A percentile compares a stretch with the other conserved stretches of the same genome.
These are phyloP conservation scores for Stellera chamaejasme DNA, from an alignment of 345 rosid species.

Conservation along the genomic window DNA sequence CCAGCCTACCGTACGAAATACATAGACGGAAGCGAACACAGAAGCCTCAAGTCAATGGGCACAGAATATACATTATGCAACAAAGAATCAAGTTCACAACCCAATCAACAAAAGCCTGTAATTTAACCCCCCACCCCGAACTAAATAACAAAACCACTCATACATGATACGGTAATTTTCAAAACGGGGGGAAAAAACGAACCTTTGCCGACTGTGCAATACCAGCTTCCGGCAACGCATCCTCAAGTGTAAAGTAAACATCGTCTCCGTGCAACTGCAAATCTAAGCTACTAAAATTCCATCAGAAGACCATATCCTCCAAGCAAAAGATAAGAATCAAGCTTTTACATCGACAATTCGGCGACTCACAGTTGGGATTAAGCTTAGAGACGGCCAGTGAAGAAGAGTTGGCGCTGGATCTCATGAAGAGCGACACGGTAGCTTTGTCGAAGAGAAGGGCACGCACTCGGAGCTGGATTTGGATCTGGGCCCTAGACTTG, in stretches of 20 bases:
- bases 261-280: conserved; percentile 87
- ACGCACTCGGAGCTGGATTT: conserved; percentile 80
- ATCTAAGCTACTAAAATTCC: conserved; percentile 32
- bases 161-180: background rate
- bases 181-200: conserved; percentile 5
- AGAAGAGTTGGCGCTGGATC: conserved; percentile 26
- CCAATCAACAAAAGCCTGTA: no score
- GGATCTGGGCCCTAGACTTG: conserved; percentile 74
- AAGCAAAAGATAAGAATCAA: background rate
- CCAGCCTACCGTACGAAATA: no score
- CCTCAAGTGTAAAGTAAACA: conserved; percentile 65
- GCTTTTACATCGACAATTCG: background rate
- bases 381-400: conserved; percentile 55
- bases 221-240: conserved; percentile 33
- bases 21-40: no score
- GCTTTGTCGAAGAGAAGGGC: conserved; percentile 93
- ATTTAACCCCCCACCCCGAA: background rate
- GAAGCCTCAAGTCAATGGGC: no score
- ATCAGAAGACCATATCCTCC: no score
- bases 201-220: conserved; percentile 44
- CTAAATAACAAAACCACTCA: background rate
- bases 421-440: conserved; percentile 53
- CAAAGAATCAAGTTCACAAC: no score
- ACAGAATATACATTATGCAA: no score
- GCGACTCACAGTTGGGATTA: conserved; percentile 49